phyloP scores from a whole-genome alignment of 768 basidiomycete genomes.

The Tylopilus plumbeoviolaceoides region DNA sequence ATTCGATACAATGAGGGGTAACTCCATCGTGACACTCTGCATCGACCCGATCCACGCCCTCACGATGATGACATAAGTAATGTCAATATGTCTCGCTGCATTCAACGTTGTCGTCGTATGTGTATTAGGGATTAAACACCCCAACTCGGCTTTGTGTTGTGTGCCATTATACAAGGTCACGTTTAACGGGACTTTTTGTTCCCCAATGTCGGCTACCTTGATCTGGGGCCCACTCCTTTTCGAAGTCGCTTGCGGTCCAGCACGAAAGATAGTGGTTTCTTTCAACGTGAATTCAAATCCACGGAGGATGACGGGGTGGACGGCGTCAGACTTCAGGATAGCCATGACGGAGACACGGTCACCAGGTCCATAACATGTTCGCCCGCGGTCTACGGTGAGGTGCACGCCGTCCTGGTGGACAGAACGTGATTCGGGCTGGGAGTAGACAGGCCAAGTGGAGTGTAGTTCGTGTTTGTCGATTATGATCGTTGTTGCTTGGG shows the following conservation, averaged over 20 bases:
- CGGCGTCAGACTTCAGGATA: constrained; percentile 64
- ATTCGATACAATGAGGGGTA: constrained; percentile 80
- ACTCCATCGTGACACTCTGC: constrained; percentile 60
- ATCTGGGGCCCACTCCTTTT: constrained; percentile 60
- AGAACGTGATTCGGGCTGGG: constrained; percentile 69
- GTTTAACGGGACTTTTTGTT: constrained; percentile 70
- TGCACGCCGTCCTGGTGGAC: constrained; percentile 63
- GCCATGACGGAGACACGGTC: constrained; percentile 74
- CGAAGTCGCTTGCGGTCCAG: constrained; percentile 44
- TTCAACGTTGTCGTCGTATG: constrained; percentile 81
- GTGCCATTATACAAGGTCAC: constrained; percentile 70
- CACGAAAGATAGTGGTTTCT: constrained; percentile 75
- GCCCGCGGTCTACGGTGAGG: constrained; percentile 69
- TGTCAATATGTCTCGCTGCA: constrained; percentile 80
- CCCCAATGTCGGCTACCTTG: constrained; percentile 52
- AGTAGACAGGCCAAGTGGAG: constrained; percentile 89
- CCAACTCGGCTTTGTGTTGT: constrained; percentile 69
- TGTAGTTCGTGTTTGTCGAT: constrained; percentile 95
- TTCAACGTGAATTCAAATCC: constrained; percentile 80
- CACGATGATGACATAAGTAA: constrained; percentile 73
- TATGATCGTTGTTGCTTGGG: constrained; percentile 66
- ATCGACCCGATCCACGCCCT: constrained; percentile 74
- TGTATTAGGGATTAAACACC: constrained; percentile 61
- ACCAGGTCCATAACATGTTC: constrained; percentile 82
- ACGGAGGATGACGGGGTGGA: constrained; percentile 68